Conservation (phyloP, 495 filamentous ascomycete genomes). For the Niebla homalea region DNA sequence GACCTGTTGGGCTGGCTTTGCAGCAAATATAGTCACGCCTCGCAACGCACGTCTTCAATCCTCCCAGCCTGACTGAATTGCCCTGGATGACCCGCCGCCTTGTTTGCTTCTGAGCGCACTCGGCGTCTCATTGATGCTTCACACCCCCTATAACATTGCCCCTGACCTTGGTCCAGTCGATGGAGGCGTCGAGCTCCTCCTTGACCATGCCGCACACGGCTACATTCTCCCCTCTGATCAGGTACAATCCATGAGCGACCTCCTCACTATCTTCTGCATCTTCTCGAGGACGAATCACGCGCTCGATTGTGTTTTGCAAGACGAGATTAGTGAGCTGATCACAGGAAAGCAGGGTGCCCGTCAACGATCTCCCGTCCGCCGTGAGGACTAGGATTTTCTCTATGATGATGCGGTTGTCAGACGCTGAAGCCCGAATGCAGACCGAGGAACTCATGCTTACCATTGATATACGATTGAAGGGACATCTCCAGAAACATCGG, state of each 20-base stretch:
- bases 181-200: constrained; percentile 71
- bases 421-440: constrained; percentile 2
- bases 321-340: constrained; percentile 92
- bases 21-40: no score
- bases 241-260: constrained; percentile 73
- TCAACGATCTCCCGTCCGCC: constrained; percentile 78
- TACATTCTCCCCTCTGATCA: constrained; percentile 91
- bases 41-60: no score
- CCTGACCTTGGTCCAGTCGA: constrained; percentile 83
- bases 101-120: no score
- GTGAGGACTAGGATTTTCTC: constrained; percentile 89
- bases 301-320: constrained; percentile 70
- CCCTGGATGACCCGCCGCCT: no score
- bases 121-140: constrained; percentile 45
- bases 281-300: constrained; percentile 73
- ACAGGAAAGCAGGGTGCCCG: constrained; percentile 70
- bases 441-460: constrained; percentile 27
- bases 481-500: constrained; percentile 34
- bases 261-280: constrained; percentile 70
- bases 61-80: no score
- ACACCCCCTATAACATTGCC: constrained; percentile 72
- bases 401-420: constrained; percentile 23
- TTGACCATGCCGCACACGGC: constrained; percentile 83
- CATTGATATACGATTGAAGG: constrained; percentile 52
- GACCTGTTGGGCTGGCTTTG: no score